Evolutionary conservation across 2,329 filamentous ascomycete genomes (phyloP).

Genomic region (Capronia coronata): DNA sequence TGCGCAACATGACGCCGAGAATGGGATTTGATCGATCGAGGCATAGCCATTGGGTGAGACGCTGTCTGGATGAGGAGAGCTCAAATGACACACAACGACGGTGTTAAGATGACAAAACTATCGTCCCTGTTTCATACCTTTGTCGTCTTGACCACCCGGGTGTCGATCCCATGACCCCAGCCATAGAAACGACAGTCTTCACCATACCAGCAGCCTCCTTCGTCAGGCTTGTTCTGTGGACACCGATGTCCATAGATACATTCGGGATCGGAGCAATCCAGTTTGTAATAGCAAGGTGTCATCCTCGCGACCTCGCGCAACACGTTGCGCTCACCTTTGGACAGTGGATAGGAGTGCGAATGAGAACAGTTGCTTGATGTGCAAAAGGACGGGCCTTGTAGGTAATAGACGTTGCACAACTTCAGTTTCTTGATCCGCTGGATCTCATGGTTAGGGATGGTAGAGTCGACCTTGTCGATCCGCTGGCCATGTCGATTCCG

Average conservation of each 20-base stretch:
- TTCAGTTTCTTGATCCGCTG: constrained; percentile 57
- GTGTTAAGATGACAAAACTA: neutral
- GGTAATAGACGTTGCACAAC: constrained; percentile 56
- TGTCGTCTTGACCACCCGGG: constrained; percentile 48
- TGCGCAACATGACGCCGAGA: neutral
- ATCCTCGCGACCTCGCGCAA: constrained; percentile 55
- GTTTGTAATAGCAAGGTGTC: constrained; percentile 55
- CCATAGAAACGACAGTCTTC: constrained; percentile 53
- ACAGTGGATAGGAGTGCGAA: constrained; percentile 48
- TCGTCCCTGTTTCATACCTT: constrained; percentile 34
- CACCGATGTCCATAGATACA: constrained; percentile 62
- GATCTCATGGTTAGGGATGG: constrained; percentile 50
- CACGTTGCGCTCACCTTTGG: constrained; percentile 48
- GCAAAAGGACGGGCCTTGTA: constrained; percentile 49
- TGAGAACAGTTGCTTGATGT: constrained; percentile 53
- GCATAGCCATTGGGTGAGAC: neutral
- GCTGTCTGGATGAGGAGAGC: neutral
- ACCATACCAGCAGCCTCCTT: constrained; percentile 52
- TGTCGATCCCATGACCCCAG: constrained; percentile 54
- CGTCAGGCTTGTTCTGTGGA: constrained; percentile 48
- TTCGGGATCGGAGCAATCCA: constrained; percentile 51
- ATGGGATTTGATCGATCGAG: neutral
- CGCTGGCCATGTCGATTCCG: constrained; percentile 56
- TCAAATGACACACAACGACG: neutral
- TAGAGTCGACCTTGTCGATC: constrained; percentile 48